A percentile compares a stretch with the other conserved stretches of the same genome.
phyloP scores from a whole-genome alignment of 495 filamentous ascomycete species.

The Lasiosphaeria ovina region DNA sequence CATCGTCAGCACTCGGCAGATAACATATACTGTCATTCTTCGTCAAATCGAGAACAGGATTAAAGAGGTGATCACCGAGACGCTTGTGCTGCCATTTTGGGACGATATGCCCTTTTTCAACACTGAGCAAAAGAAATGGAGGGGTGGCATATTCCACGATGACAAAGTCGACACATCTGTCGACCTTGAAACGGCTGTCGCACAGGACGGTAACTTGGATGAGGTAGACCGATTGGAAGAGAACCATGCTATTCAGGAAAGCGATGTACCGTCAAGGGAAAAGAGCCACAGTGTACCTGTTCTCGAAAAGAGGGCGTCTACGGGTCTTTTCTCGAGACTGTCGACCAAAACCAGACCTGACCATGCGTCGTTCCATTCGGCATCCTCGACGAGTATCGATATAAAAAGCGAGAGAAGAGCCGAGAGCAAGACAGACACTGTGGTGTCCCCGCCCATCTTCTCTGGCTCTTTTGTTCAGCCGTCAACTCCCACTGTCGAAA shows the following conservation, averaged over 20 bases:
- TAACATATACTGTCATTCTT: slow-evolving; percentile 88
- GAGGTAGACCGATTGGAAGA: slow-evolving; percentile 46
- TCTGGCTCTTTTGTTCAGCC: slow-evolving; percentile 61
- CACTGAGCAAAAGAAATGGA: slow-evolving; percentile 69
- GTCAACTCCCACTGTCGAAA: slow-evolving; percentile 61
- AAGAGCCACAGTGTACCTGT: slow-evolving; percentile 58
- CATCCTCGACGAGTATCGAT: slow-evolving; percentile 44
- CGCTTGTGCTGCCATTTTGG: slow-evolving; percentile 91
- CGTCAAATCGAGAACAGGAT: slow-evolving; percentile 92
- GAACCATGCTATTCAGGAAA: slow-evolving; percentile 21
- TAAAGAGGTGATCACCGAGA: slow-evolving; percentile 88
- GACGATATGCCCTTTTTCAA: slow-evolving; percentile 89
- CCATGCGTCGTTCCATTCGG: slow-evolving; percentile 21
- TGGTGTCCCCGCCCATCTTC: slow-evolving; percentile 38
- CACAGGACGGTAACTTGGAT: slow-evolving; percentile 57
- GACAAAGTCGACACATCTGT: slow-evolving; percentile 33
- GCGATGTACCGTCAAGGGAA: slow-evolving; percentile 49
- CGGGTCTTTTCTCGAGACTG: slow-evolving; percentile 41
- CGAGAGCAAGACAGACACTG: slow-evolving; percentile 25
- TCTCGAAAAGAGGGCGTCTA: slow-evolving; percentile 31
- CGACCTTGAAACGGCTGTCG: slow-evolving; percentile 47
- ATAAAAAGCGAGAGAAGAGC: slow-evolving; percentile 13
- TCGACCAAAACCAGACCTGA: slow-evolving; percentile 33
- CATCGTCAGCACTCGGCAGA: slow-evolving; percentile 90
- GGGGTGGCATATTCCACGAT: slow-evolving; percentile 86